Percentiles rank a stretch among this genome's conserved stretches.
These are phyloP conservation scores for Tylopilus sp. DNA, from an alignment of 1,284 basidiomycete genomes.

Conservation along the genomic window DNA sequence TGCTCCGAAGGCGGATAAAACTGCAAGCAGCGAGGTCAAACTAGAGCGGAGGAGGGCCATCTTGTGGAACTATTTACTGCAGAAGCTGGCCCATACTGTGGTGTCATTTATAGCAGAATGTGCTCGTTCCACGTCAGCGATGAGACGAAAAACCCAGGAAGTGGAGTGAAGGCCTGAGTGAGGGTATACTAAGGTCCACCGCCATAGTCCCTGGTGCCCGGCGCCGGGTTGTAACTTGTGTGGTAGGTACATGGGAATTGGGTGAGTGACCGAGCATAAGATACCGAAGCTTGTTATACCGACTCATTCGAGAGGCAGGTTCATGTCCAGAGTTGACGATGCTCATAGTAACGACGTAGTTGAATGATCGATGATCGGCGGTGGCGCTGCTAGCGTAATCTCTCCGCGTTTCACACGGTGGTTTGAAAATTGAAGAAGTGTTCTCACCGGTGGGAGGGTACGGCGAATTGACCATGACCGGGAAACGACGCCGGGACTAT, in stretches of 20 bases:
- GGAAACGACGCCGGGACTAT: too few relatives aligned
- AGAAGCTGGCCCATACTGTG: constrained; percentile 10
- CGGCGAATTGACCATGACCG: too few relatives aligned
- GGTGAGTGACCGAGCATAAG: constrained; percentile 11
- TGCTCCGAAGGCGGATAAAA: constrained; percentile 25
- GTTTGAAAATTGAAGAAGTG: too few relatives aligned
- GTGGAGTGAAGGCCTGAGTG: neutral
- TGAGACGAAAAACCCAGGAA: neutral
- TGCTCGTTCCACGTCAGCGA: neutral
- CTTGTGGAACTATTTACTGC: constrained; percentile 8
- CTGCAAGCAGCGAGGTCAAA: constrained; percentile 8
- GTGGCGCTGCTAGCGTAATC: neutral
- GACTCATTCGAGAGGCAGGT: neutral
- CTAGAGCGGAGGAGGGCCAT: constrained; percentile 33
- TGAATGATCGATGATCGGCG: too few relatives aligned
- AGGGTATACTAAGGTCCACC: neutral
- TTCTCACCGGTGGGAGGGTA: neutral
- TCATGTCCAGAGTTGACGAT: neutral
- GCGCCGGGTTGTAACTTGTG: too few relatives aligned
- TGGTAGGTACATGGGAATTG: neutral
- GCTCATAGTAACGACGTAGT: constrained; percentile 2
- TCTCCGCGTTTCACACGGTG: constrained; percentile 17
- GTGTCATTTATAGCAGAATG: constrained; percentile 29
- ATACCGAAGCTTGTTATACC: constrained; percentile 2
- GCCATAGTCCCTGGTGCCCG: constrained; percentile 7